Percentiles rank a stretch among this genome's conserved stretches.
phyloP scores from a whole-genome alignment of 495 filamentous ascomycete species.

The Hypoxylon cercidicola region DNA sequence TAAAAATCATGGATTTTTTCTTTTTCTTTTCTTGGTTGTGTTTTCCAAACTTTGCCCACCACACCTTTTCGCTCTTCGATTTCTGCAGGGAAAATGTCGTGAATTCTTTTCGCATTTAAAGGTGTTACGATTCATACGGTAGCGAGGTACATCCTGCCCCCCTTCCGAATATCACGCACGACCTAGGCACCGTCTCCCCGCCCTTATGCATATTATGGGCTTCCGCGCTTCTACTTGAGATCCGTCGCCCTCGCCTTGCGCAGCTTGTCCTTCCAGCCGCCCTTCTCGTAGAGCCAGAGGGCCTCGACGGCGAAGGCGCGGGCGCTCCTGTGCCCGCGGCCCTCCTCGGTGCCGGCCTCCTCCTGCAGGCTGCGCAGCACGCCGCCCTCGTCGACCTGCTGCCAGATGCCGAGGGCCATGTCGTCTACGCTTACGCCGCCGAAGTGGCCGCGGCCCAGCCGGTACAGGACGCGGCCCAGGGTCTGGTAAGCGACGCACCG shows the following conservation, averaged over 20 bases:
- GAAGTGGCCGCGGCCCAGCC: slow-evolving; percentile 83
- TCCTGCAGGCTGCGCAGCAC: slow-evolving; percentile 75
- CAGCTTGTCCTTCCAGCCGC: slow-evolving; percentile 67
- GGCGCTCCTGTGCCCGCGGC: slow-evolving; percentile 67
- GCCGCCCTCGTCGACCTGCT: slow-evolving; percentile 77
- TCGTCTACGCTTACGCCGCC: slow-evolving; percentile 64
- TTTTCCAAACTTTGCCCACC: not conserved
- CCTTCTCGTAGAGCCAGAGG: slow-evolving; percentile 89
- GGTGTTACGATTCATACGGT: too few species aligned
- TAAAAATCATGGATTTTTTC: slow-evolving; percentile 42
- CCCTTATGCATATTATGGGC: too few species aligned
- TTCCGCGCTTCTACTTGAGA: too few species aligned
- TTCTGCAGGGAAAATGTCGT: too few species aligned
- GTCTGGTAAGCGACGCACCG: slow-evolving; percentile 93
- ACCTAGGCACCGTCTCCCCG: too few species aligned
- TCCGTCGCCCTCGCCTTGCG: slow-evolving; percentile 26
- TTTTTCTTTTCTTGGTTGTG: slow-evolving; percentile 1
- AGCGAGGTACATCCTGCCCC: too few species aligned
- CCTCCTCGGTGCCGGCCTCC: slow-evolving; percentile 66
- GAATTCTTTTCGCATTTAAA: too few species aligned
- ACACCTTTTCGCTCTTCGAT: not conserved
- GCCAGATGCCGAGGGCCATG: slow-evolving; percentile 73
- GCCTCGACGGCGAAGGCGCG: slow-evolving; percentile 88
- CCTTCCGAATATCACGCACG: too few species aligned
- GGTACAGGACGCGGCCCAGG: slow-evolving; percentile 83